Evolutionary conservation across 2,329 filamentous ascomycete species (phyloP), one percentile per base, ranked within the genome.

Genomic region (Alternaria postmessia): DNA sequence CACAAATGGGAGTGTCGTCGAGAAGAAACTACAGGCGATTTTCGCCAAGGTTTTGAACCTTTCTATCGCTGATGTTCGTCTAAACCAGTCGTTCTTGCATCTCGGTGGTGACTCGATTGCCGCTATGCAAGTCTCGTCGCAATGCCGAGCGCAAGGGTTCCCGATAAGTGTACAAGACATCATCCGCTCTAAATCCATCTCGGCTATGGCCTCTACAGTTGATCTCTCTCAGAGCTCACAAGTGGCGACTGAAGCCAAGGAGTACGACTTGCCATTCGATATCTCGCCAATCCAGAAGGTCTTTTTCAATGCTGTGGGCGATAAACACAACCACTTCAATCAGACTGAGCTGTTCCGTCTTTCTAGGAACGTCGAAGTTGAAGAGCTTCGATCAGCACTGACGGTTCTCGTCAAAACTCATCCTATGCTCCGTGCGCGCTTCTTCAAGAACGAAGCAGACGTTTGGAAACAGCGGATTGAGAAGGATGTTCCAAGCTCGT

Each of bases 351-450:
- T 75, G 2, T 65, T 76, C 11, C 67, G 68, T 38, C 62, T 75
- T 6, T 51, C 62, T 1, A 62, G 71, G 6, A 64, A 59, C 7
- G 69, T 74, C 28, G 72, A 76, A 14, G 20, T 64, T 12, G 43
- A 66, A 1, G 72, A 75, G 32, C 62, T 79, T 14, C 51, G 64
- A 28, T 30, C 53, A 14, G 78, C 79, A 1, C 53, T 81, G 2
- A 63, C 66, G 20, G 67, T 70, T 0, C 56, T 81, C 6, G 70
- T 80, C 1, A 55, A 63, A 9, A 71, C 66, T 14, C 80, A 82
- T 57, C 75, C 79, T 5, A 80, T 82, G 77, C 65, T 82, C 3
- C 72, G 79, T 32, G 78, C 73, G 12, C 74, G 79, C 7, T 82
- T 79, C 54, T 38, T 47, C 6, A 69, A 64, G 55, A 67, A 70